phyloP scores from a whole-genome alignment of 257 asterid species.

The Eucommia ulmoides region DNA sequence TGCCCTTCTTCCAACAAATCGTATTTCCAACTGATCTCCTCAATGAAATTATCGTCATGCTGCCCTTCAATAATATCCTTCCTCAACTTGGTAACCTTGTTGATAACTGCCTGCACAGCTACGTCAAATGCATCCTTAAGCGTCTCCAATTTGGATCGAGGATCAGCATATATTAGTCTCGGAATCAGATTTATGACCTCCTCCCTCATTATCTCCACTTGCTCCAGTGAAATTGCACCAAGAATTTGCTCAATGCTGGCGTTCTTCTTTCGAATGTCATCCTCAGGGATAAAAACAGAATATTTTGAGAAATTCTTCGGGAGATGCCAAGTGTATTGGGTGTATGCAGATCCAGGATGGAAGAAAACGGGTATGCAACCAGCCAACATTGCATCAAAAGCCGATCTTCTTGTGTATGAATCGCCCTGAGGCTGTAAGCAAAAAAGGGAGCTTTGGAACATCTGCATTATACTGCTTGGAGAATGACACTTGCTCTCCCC shows the following conservation, averaged over 20 bases:
- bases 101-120: conserved; percentile 56
- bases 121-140: conserved; percentile 76
- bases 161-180: conserved; percentile 61
- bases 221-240: conserved; percentile 28
- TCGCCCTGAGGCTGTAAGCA: conserved; percentile 91
- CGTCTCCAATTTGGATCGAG: conserved; percentile 51
- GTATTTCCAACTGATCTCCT: conserved; percentile 75
- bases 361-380: conserved; percentile 90
- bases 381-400: conserved; percentile 76
- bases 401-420: conserved; percentile 80
- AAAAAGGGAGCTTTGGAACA: conserved; percentile 71
- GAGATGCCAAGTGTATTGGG: conserved; percentile 82
- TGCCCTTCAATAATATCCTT: conserved; percentile 47
- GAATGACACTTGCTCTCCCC: conserved; percentile 84
- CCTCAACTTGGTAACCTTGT: conserved; percentile 62
- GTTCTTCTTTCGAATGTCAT: conserved; percentile 35
- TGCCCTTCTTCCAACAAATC: conserved; percentile 46
- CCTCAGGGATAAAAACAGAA: conserved; percentile 71
- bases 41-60: conserved; percentile 32
- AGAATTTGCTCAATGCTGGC: conserved; percentile 53
- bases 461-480: conserved; percentile 73
- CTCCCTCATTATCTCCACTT: conserved; percentile 59
- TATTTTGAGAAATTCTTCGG: conserved; percentile 46
- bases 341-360: conserved; percentile 87
- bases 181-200: conserved; percentile 68